Evolutionary conservation across 2,329 filamentous ascomycete genomes (phyloP).

Genomic region (Talaromyces sp.): DNA sequence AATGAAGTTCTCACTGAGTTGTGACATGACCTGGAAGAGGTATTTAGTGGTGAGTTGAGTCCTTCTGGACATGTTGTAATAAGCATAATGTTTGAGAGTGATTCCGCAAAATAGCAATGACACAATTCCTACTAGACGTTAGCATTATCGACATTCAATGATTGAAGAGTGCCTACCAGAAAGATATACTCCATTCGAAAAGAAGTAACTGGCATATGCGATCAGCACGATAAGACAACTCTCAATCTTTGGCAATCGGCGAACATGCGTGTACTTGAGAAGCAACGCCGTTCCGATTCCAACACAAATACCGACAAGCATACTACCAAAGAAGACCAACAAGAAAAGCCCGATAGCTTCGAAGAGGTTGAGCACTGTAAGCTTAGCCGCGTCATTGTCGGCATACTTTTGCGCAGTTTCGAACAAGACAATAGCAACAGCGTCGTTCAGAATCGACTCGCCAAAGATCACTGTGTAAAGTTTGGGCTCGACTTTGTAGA

Average conservation of each 20-base stretch:
- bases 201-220: slow-evolving; percentile 95
- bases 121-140: slow-evolving; percentile 70
- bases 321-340: slow-evolving; percentile 89
- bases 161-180: slow-evolving; percentile 64
- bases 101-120: slow-evolving; percentile 96
- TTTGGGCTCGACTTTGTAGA: slow-evolving; percentile 98
- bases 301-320: slow-evolving; percentile 82
- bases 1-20: slow-evolving; percentile 98
- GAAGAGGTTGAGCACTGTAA: slow-evolving; percentile 78
- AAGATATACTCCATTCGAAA: slow-evolving; percentile 92
- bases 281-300: slow-evolving; percentile 82
- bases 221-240: slow-evolving; percentile 91
- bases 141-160: slow-evolving; percentile 10
- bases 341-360: slow-evolving; percentile 93
- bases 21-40: slow-evolving; percentile 88
- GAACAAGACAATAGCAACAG: slow-evolving; percentile 96
- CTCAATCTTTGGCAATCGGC: slow-evolving; percentile 92
- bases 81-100: slow-evolving; percentile 96
- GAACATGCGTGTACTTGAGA: slow-evolving; percentile 90
- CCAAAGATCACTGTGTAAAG: slow-evolving; percentile 98
- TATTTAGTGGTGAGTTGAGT: slow-evolving; percentile 98
- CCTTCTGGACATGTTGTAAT: slow-evolving; percentile 98
- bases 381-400: slow-evolving; percentile 62
- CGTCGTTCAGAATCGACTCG: slow-evolving; percentile 96
- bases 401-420: slow-evolving; percentile 95